Evolutionary conservation across 2,329 filamentous ascomycete genomes (phyloP), one percentile per base, ranked within the genome.

Genomic region (Calonectria henricotiae): DNA sequence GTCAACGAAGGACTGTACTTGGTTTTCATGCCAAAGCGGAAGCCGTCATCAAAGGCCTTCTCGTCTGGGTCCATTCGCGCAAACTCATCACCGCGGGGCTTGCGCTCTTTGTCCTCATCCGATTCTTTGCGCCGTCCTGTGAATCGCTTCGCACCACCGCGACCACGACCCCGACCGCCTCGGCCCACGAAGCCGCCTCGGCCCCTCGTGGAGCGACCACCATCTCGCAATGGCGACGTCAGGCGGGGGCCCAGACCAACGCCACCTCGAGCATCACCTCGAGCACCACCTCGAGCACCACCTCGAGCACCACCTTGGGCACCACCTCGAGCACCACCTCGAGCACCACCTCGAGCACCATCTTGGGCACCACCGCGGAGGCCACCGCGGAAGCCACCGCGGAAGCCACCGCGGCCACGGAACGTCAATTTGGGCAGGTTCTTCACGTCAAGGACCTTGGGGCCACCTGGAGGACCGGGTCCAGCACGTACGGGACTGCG

Each of bases 361-460:
- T 4, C 27, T 5, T 46, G 47, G 32, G 71, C 68, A 4, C 73
- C 69, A 15, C 74, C 74, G 8, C 71, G 70, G 30, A 71, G 69
- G 27, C 73, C 67, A 35, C 67, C 67, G n/a, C 73, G 65, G 12
- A 20, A 20, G 20, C 73, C 69, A 15, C 74, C 74, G 8, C 71
- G 70, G 30, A 71, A 68, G 27, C 73, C 67, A 35, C 67, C 67
- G n/a, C 73, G 65, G 12, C 74, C 75, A 9, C 74, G 73, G 27
- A 76, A 44, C 25, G 74, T 43, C 32, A 62, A 23, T 41, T 78
- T 71, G 7, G 82, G 83, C 13, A 85, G 75, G 67, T 76, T 84
- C 67, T 77, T 80, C 65, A 86, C 75, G 66, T 84, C 83, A 55
- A 86, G 78, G 17, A 86, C 76, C 68, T 80, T 83, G 27, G 81